Base-by-base conservation (phyloP, 2,329 filamentous ascomycete genomes). In the Trichoderma endophyticum region DNA sequence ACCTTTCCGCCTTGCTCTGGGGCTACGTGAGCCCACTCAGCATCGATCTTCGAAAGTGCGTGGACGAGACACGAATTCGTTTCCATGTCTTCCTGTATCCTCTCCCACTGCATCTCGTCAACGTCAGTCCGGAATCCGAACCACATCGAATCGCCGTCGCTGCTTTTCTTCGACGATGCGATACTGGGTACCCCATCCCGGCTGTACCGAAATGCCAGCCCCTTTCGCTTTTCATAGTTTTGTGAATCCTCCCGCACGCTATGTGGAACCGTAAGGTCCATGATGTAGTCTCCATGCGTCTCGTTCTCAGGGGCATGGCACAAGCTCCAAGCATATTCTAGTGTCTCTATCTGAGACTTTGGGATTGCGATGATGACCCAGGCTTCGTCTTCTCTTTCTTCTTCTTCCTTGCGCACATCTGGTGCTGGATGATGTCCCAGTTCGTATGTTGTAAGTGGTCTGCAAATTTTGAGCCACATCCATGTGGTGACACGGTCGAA, bases 391-490 rank as follows among this genome's bases (percentile, higher is more conserved):
- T n/a, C 57, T 34, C 11, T 30, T n/a, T 28, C 56, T n/a, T 28
- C 26, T 32, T 60, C 57, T 15, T 74, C 63, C 26, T 62, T 24
- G n/a, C 30, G 6, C 26, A 76, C 24, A 3, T 73, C 69, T 12
- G 59, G 43, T 72, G 75, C 39, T 11, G 18, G 8, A 14, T 26
- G 39, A 24, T 69, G 43, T 6, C 70, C 71, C 12, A 34, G 32
- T 57, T 69, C 57, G 14, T 39, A n/a, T 11, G 65, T 39, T 18
- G 64, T 26, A 2, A 78, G 32, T 4, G 76, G 75, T 62, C 76
- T 78, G 39, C 57, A 56, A 43, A 78, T 77, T 28, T 75, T 75
- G 71, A 78, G 73, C 77, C 77, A 78, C 14, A 67, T 64, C 77
- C 77, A 78, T 2, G 34, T 74, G 21, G 72, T 73, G 9, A 51